These are phyloP conservation scores for Lasiosphaeria miniovina DNA, from an alignment of 495 filamentous ascomycete genomes.

Conservation along the genomic window DNA sequence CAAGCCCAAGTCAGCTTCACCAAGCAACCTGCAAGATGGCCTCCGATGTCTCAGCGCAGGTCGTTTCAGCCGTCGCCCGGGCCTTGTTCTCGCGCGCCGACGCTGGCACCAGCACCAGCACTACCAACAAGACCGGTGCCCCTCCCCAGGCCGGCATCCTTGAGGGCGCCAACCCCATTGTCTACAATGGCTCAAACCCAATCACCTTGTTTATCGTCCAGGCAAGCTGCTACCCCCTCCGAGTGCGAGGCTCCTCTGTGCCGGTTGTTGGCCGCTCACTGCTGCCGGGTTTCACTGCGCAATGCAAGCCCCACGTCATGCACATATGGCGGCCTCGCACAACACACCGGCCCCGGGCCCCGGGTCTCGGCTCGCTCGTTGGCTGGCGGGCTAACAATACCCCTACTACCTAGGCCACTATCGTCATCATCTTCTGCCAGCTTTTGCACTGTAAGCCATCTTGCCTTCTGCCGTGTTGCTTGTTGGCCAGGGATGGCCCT, in stretches of 20 bases:
- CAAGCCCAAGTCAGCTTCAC: background rate
- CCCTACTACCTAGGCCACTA: slow-evolving; percentile 58
- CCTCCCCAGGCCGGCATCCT: slow-evolving; percentile 33
- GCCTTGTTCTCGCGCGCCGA: background rate
- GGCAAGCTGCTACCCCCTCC: slow-evolving; percentile 43
- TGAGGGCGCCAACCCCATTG: slow-evolving; percentile 63
- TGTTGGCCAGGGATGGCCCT: background rate
- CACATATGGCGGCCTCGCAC: background rate
- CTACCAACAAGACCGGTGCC: slow-evolving; percentile 14
- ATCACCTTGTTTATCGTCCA: slow-evolving; percentile 94
- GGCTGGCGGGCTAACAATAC: slow-evolving; percentile 24
- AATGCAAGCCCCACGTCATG: background rate
- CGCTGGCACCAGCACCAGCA: background rate
- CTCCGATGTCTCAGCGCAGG: background rate
- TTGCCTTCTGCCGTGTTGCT: background rate
- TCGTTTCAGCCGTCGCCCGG: background rate
- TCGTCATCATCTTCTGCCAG: slow-evolving; percentile 89
- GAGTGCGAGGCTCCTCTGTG: background rate
- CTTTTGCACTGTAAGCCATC: slow-evolving; percentile 52
- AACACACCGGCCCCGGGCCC: background rate
- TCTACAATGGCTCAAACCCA: slow-evolving; percentile 76
- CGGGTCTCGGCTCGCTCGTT: slow-evolving; percentile 1
- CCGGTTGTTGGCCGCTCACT: background rate
- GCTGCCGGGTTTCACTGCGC: slow-evolving; percentile 3
- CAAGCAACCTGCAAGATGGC: background rate